Base-by-base conservation (phyloP, 768 basidiomycete genomes). In the Myochromella boudieri region DNA sequence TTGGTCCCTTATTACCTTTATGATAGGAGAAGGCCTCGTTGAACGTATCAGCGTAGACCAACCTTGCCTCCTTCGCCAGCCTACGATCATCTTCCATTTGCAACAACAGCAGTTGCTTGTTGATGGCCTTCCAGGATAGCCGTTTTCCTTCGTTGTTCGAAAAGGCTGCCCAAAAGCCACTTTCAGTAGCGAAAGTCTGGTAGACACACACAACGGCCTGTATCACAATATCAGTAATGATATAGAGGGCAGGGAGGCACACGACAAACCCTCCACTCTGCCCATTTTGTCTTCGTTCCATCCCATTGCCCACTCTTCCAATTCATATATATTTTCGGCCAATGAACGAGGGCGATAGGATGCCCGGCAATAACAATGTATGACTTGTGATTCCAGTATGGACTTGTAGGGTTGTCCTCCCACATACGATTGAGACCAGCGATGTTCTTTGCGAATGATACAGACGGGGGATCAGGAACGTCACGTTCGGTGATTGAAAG, bases 241-340 rank as follows among this genome's bases (percentile, higher is more conserved):
- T n/a, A 11, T n/a, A n/a, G n/a, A n/a, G n/a, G n/a, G n/a, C n/a
- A n/a, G n/a, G 6, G 10, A 32, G 6, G 27, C 12, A 31, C 37
- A 4, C 44, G n/a, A n/a, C n/a, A n/a, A n/a, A 60, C 66, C 56
- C 53, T 53, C 63, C 63, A 65, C 8, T 60, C 43, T 9, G 39
- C 46, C 57, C 59, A 66, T 7, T 49, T 52, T 4, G 40, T 48
- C 44, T 65, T 66, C 11, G 51, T 48, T 1, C 55, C 56, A 18
- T 55, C 44, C 66, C 64, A 66, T 32, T 62, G 53, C 4, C 33
- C 28, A 1, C 20, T 40, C 15, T 56, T 55, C 50, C 60, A 52
- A 20, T 56, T 41, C 15, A 41, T 46, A 47, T 60, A 65, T 0
- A 65, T 37, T 15, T 55, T 38, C 9, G 48, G 53, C 60, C 60